A percentile compares a stretch with the other conserved stretches of the same genome.
Evolutionary conservation across 495 filamentous ascomycete genomes (phyloP).

Genomic region (Trichocladium antarcticum): DNA sequence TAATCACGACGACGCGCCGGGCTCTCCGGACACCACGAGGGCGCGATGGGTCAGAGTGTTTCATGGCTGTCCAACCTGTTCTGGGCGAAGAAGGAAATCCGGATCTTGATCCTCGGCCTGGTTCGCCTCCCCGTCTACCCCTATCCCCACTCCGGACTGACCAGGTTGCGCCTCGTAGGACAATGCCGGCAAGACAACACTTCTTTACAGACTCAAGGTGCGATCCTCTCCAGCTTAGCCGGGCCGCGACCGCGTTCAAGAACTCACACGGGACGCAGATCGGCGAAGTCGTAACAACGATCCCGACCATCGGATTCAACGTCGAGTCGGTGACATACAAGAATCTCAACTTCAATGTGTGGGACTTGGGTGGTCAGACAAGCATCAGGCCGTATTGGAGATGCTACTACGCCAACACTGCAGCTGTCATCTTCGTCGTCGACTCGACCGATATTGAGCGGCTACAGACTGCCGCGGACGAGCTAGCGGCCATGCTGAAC

Average conservation of each 20-base stretch:
- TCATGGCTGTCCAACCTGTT: constrained; percentile 65
- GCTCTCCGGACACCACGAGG: constrained; percentile 5
- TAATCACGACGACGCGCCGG: neutral
- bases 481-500: constrained; percentile 87
- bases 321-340: constrained; percentile 96
- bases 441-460: constrained; percentile 96
- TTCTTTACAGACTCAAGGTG: constrained; percentile 93
- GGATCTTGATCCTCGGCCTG: constrained; percentile 90
- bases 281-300: constrained; percentile 95
- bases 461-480: constrained; percentile 80
- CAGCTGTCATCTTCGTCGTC: constrained; percentile 97
- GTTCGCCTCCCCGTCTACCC: constrained; percentile 40
- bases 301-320: constrained; percentile 98
- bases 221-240: constrained; percentile 5
- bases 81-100: constrained; percentile 92
- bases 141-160: constrained; percentile 12
- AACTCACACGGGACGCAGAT: constrained; percentile 47
- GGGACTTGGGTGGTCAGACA: constrained; percentile 96
- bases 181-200: constrained; percentile 95
- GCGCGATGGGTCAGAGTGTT: constrained; percentile 67
- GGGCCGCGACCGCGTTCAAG: neutral
- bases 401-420: constrained; percentile 98
- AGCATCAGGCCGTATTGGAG: constrained; percentile 97
- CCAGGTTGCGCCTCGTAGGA: constrained; percentile 48
- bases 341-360: constrained; percentile 97